Base-by-base conservation (phyloP, 2,329 filamentous ascomycete species). In the Sphaerulina vaccinii region DNA sequence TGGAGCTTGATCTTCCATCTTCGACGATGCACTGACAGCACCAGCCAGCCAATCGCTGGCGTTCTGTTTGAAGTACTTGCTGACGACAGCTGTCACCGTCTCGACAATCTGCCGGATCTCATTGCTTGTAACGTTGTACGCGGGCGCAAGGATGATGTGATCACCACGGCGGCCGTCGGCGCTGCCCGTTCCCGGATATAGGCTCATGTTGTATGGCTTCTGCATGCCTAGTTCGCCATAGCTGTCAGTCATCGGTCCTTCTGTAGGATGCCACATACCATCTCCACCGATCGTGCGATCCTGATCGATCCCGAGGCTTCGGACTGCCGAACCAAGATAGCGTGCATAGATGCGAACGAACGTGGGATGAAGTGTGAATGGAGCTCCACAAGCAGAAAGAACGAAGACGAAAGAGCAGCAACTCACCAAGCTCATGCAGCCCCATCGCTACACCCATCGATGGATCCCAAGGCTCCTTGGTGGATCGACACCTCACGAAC, bases 61-160 rank as follows among this genome's bases (percentile, higher is more conserved):
- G 27, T 32, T 32, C 5, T 8, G 27, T 32, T 37, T 23, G 40
- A 77, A 76, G 59, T 70, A 76, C 15, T 80, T 77, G 11, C 72
- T 65, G 18, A 87, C 68, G 15, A 86, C 75, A n/a, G 64, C 70
- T 3, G 66, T 68, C 2, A 82, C 71, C 0, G 70, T 74, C 15
- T 76, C 70, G 2, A 81, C 81, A 47, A 86, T 79, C 19, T 71
- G 63, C 11, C 80, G 73, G 45, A 87, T 71, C 16, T 86, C 81
- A 6, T 73, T 73, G 37, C 70, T 69, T 1, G 77, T 82, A 18
- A 85, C 75, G 38, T 80, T 88, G 68, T 83, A 89, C 1, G 87
- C 78, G 4, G 87, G 87, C 1, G 85, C 80, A 9, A 91, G 62
- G 21, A 90, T 75, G 29, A 89, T 72, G 66, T 88, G 85, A 62